Base-by-base conservation (phyloP, 768 basidiomycete species). In the Dentipellis fragilis region DNA sequence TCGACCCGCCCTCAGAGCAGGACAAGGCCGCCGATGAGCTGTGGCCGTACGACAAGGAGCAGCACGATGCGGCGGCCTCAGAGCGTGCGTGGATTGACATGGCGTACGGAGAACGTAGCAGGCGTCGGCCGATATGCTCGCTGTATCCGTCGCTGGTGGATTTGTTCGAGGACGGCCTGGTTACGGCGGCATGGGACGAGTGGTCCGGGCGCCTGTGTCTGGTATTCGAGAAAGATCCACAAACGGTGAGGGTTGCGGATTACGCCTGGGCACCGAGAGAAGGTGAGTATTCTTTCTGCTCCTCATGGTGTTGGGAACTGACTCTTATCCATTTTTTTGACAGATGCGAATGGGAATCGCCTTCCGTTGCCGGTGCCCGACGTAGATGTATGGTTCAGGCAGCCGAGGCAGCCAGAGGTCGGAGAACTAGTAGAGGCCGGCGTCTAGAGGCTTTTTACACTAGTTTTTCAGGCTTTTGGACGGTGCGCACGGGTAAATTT, bases 1-100 rank as follows among this genome's bases (percentile, higher is more conserved):
- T 59, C 29, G 29, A 29, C 8, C 42, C 54, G 1, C 59, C 59
- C 17, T 50, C 57, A 10, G 39, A 19, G 17, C 29, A 29, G 29
- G 29, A 29, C 29, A 29, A 29, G 29, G 29, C 29, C 29, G 47
- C 57, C 5, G 48, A 48, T 12, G 29, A 54, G 45, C 58, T 50
- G n/a, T 60, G 59, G 59, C 57, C 57, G 17, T 54, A 59, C 39
- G 59, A 61, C 39, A 49, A 19, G 16, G 52, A 51, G 39, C 59
- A 58, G 9, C 54, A 54, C n/a, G 58, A 46, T 7, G 58, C 55
- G 37, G 59, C 58, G 14, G 59, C 54, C 58, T 47, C 50, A 10
- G 59, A 61, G 50, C 59, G 58, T 42, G 59, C 54, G 12, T 61
- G 59, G 59, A 53, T 59, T 10, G 54, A 61, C 22, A 50, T 21